A percentile compares a stretch with the other conserved stretches of the same genome.
These are phyloP conservation scores for Cyberlindnera japonica DNA, from an alignment of 805 yeast species.

Conservation along the genomic window DNA sequence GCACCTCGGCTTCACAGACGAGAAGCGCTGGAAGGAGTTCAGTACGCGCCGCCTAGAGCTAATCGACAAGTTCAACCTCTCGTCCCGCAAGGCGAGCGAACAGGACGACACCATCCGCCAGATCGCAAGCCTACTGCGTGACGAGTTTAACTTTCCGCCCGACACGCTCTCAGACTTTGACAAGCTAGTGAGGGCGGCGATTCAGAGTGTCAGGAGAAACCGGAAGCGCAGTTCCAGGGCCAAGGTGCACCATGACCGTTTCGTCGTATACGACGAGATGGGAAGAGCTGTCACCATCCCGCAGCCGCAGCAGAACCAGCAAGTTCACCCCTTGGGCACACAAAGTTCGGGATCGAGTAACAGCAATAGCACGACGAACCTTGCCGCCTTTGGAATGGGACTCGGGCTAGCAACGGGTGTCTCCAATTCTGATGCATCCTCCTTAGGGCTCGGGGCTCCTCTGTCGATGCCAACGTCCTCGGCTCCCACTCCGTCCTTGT, in stretches of 20 bases:
- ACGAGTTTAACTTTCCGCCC: constrained; percentile 70
- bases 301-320: constrained; percentile 8
- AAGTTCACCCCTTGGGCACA: constrained; percentile 3
- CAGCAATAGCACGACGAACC: constrained; percentile 10
- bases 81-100: constrained; percentile 80
- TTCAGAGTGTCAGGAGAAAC: constrained; percentile 88
- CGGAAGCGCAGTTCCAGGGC: constrained; percentile 54
- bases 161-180: constrained; percentile 71
- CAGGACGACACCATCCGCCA: constrained; percentile 79
- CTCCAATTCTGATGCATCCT: constrained; percentile 1
- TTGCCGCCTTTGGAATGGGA: constrained; percentile 8
- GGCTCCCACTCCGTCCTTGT: constrained; percentile 6
- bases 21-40: constrained; percentile 81
- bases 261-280: constrained; percentile 20
- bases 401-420: constrained; percentile 5
- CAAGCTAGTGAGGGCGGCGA: constrained; percentile 86
- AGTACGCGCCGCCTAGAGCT: constrained; percentile 87
- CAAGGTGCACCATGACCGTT: constrained; percentile 20
- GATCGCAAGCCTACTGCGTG: constrained; percentile 73
- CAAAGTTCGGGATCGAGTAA: constrained; percentile 7
- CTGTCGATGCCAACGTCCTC: constrained; percentile 3
- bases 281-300: constrained; percentile 4
- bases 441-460: constrained; percentile 4
- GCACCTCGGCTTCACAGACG: constrained; percentile 73
- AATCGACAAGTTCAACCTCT: constrained; percentile 65